A percentile compares a stretch with the other conserved stretches of the same genome.
Evolutionary conservation across 495 filamentous ascomycete species (phyloP).

Genomic region (Neurospora discreta): DNA sequence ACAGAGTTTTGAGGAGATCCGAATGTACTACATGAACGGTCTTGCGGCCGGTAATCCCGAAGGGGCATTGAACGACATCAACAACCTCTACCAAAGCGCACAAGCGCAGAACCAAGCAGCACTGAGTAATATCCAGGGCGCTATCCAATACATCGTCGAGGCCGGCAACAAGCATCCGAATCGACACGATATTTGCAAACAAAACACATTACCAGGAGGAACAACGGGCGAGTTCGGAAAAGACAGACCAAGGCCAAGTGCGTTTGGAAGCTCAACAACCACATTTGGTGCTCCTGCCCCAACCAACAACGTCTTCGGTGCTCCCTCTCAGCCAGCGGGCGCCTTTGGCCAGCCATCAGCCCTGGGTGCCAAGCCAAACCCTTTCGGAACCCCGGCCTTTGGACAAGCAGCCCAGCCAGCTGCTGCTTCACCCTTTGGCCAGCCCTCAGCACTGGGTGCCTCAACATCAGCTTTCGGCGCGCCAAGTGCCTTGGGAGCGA

Average conservation of each 20-base stretch:
- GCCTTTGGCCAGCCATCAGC: conserved; percentile 35
- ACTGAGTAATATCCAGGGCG: conserved; percentile 55
- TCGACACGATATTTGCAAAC: conserved; percentile 57
- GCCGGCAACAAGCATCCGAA: conserved; percentile 69
- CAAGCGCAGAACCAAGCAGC: conserved; percentile 58
- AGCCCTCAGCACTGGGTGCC: conserved; percentile 25
- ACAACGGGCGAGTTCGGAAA: conserved; percentile 16
- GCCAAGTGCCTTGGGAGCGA: conserved; percentile 21
- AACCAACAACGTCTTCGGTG: background rate
- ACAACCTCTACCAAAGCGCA: conserved; percentile 44
- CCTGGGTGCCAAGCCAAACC: conserved; percentile 28
- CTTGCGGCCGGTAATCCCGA: conserved; percentile 48
- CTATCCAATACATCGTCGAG: conserved; percentile 58
- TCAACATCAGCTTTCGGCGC: conserved; percentile 6
- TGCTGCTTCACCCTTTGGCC: conserved; percentile 26
- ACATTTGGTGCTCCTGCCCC: conserved; percentile 3
- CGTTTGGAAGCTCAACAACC: conserved; percentile 5
- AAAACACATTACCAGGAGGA: conserved; percentile 24
- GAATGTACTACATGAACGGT: conserved; percentile 54
- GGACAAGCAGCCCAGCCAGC: conserved; percentile 30
- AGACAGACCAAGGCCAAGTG: conserved; percentile 1
- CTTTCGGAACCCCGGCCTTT: conserved; percentile 31
- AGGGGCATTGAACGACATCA: conserved; percentile 54
- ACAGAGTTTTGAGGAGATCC: conserved; percentile 73
- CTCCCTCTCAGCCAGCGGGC: background rate